A percentile compares a stretch with the other conserved stretches of the same genome.
Evolutionary conservation across 1,284 basidiomycete species (phyloP).

Genomic region (Leccinum huronense): DNA sequence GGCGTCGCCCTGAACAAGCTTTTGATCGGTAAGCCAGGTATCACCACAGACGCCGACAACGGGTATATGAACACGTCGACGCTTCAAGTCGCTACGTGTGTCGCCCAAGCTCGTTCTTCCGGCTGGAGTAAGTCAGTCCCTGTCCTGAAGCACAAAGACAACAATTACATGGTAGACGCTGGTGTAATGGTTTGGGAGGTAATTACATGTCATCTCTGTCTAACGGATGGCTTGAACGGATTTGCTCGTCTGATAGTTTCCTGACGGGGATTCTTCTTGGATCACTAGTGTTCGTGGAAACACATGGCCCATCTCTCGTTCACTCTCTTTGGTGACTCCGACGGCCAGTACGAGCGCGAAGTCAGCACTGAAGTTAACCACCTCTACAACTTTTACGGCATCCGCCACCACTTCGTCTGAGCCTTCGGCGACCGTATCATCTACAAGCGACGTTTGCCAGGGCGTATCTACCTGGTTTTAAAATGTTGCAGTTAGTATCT

Average conservation of each 20-base stretch:
- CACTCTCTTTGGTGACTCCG: background rate
- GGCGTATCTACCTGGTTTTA: background rate
- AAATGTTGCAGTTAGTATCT: background rate
- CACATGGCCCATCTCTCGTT: background rate
- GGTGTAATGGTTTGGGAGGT: constrained; percentile 1
- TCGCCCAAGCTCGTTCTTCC: background rate
- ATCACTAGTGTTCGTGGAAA: background rate
- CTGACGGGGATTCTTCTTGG: background rate
- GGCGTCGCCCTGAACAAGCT: background rate
- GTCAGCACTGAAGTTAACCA: background rate
- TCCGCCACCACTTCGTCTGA: background rate
- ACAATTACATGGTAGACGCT: background rate
- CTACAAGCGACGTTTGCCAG: background rate
- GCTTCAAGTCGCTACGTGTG: background rate
- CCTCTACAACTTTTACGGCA: background rate
- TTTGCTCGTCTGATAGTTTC: background rate
- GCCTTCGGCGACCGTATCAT: background rate
- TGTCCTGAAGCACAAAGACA: background rate
- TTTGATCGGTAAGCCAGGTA: background rate
- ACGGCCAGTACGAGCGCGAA: background rate
- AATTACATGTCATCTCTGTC: background rate
- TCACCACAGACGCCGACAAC: background rate
- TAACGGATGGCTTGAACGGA: background rate
- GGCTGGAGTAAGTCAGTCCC: background rate
- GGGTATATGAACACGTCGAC: background rate